Conservation (phyloP, 148 eudicot genomes). For the Polygonum aviculare region DNA sequence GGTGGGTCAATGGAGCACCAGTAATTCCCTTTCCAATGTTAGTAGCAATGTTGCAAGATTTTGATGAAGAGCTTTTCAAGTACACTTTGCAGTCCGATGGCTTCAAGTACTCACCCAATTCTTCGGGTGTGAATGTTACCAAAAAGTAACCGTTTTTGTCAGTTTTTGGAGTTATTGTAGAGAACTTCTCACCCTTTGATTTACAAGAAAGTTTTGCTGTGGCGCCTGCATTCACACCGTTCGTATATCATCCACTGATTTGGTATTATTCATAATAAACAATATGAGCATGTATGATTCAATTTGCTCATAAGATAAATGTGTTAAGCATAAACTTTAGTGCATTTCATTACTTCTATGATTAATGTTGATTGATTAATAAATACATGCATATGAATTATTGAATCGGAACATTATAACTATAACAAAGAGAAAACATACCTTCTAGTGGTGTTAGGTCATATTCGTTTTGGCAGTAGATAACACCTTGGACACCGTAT, state of each 20-base stretch:
- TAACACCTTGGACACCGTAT: conserved; percentile 8
- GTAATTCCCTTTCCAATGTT: conserved; percentile 7
- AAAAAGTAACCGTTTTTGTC: conserved; percentile 24
- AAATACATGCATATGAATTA: background rate
- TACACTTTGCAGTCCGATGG: conserved; percentile 21
- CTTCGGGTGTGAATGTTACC: conserved; percentile 23
- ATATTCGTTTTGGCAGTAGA: background rate
- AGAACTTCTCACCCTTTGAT: conserved; percentile 15
- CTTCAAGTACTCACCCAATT: conserved; percentile 19
- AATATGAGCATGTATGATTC: too few species aligned
- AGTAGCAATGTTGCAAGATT: conserved; percentile 15
- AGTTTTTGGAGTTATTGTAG: conserved; percentile 18
- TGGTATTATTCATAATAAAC: too few species aligned
- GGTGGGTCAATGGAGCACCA: conserved; percentile 8
- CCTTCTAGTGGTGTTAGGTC: background rate
- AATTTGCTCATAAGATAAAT: too few species aligned
- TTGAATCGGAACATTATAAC: background rate
- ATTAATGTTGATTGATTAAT: too few species aligned
- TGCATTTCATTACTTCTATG: too few species aligned
- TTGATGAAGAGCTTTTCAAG: conserved; percentile 20
- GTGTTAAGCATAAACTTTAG: too few species aligned
- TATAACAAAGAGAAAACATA: background rate
- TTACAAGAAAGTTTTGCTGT: conserved; percentile 19
- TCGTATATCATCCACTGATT: background rate
- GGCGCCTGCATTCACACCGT: conserved; percentile 13